phyloP scores from a whole-genome alignment of 331 rosid genomes.

The Ulmus americana region DNA sequence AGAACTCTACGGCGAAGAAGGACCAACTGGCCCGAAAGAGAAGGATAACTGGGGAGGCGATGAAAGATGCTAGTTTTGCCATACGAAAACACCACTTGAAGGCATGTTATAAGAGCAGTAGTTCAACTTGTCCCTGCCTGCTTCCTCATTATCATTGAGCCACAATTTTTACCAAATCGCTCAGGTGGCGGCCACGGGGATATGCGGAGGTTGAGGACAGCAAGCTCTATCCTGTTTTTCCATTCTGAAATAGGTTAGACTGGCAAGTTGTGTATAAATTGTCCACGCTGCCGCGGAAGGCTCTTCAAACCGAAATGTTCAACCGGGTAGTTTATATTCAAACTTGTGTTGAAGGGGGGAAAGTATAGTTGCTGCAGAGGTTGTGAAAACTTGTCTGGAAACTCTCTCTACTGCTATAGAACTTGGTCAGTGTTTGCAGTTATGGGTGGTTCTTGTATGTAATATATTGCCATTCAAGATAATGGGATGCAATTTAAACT shows the following conservation, averaged over 20 bases:
- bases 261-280: neutral
- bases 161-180: neutral
- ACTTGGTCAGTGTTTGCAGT: slow-evolving; percentile 6
- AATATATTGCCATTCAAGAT: neutral
- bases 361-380: no score
- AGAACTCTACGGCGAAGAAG: slow-evolving; percentile 84
- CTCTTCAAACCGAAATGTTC: neutral
- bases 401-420: neutral
- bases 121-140: no score
- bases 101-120: no score
- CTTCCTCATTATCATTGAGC: neutral
- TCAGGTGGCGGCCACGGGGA: neutral
- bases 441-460: slow-evolving; percentile 7
- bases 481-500: neutral
- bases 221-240: neutral
- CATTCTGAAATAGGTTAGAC: neutral
- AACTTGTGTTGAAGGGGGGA: no score
- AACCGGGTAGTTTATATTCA: no score
- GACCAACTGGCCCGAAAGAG: slow-evolving; percentile 98
- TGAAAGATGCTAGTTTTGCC: slow-evolving; percentile 50
- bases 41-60: slow-evolving; percentile 89
- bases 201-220: no score
- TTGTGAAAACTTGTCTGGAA: neutral
- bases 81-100: neutral
- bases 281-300: slow-evolving; percentile 1